Conservation (phyloP, 75 land plant genomes). For the Cunninghamia lanceolata region DNA sequence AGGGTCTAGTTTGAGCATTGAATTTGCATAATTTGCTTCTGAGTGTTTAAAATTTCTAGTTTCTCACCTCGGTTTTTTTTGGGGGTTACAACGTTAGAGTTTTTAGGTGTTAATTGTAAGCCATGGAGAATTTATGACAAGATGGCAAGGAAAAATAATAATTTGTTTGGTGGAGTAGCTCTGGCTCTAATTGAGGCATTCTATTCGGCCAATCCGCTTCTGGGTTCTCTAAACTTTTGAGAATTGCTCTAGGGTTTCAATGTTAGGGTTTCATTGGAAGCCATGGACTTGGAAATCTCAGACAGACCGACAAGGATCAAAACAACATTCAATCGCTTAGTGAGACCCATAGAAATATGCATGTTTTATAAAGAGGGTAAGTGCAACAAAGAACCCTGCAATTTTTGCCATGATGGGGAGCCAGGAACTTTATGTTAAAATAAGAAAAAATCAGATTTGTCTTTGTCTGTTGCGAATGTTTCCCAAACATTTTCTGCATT, state of each 20-base stretch:
- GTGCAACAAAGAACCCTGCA: constrained; percentile 63
- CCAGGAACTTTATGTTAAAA: too few species aligned
- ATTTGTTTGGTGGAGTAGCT: not conserved
- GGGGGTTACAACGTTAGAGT: not conserved
- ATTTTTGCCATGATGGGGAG: constrained; percentile 57
- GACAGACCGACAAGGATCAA: not conserved
- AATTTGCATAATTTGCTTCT: too few species aligned
- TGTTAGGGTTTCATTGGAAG: not conserved
- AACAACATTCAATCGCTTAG: constrained; percentile 2
- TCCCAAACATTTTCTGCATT: too few species aligned
- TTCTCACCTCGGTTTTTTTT: too few species aligned
- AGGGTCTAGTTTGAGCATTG: too few species aligned
- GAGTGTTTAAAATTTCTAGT: too few species aligned
- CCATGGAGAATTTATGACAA: too few species aligned
- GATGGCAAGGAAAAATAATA: too few species aligned
- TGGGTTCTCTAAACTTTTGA: too few species aligned
- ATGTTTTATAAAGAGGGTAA: constrained; percentile 66
- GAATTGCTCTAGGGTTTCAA: not conserved
- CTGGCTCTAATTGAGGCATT: not conserved
- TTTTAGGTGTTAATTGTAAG: not conserved
- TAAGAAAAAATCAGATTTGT: too few species aligned
- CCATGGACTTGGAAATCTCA: constrained; percentile 20
- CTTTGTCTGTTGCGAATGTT: too few species aligned
- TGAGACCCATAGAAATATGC: constrained; percentile 47
- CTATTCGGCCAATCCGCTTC: not conserved